phyloP scores from a whole-genome alignment of 78 protist species.

The Dictyostelium citrinum region DNA sequence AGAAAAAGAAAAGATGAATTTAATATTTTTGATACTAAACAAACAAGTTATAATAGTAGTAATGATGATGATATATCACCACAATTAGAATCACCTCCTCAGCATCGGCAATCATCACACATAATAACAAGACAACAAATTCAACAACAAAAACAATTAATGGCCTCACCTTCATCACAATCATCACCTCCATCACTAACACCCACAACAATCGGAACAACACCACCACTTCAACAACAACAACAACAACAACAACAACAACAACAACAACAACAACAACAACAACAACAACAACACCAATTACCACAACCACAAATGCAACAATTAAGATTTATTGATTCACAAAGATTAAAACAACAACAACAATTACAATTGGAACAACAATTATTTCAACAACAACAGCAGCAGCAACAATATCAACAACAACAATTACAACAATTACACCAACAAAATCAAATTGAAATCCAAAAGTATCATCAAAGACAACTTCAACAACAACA shows the following conservation, averaged over 20 bases:
- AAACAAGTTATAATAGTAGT: background rate
- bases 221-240: background rate
- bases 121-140: background rate
- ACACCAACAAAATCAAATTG: background rate
- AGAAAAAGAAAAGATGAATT: background rate
- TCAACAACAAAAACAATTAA: background rate
- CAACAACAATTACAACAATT: background rate
- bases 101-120: background rate
- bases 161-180: background rate
- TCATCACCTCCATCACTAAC: background rate
- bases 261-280: background rate
- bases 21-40: background rate
- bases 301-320: background rate
- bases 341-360: background rate
- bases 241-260: background rate
- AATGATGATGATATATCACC: background rate
- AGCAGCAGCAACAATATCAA: background rate
- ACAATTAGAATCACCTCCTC: background rate
- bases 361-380: background rate
- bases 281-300: background rate
- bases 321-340: background rate
- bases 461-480: background rate
- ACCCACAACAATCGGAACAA: background rate
- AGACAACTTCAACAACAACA: slow-evolving; percentile 3
- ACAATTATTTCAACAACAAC: background rate